Evolutionary conservation across 2,329 filamentous ascomycete genomes (phyloP), one percentile per base, ranked within the genome.

Genomic region (Verticillium dahliae): DNA sequence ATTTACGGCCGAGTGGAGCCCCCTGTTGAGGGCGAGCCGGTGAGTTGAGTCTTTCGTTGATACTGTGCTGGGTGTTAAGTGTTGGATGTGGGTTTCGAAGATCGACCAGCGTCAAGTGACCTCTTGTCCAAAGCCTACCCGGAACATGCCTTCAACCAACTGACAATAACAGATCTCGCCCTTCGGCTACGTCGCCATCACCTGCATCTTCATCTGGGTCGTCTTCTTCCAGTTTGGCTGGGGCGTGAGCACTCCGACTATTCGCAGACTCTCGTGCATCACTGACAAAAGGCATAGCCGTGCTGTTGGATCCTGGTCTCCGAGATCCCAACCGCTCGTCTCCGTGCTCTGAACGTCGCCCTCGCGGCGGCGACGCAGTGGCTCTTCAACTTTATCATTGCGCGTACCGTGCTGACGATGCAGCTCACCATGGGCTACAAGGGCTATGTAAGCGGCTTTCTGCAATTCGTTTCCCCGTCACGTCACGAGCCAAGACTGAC

Each of bases 301-400:
- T 85, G 85, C 37, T 89, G 86, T 75, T 91, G 88, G 88, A 89
- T 90, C 69, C 86, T 90, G 68, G 83, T 89, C 3, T 82, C 80
- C 33, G 88, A 91, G 73, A 90, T 91, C 62, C 87, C 88, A 0
- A 86, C 86, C 6, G 85, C 86, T 0, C 79, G 88, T 38, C 78
- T 91, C 7, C 78, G 89, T 61, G 85, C 84, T 18, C 75, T 88
- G 66, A 90, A 90, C 68, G 88, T 91, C 6, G 82, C 87, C 1
- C 78, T 91, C 56, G 88, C 82, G 0, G 87, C 88, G 0, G 85
- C 85, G 1, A 89, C 85, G 0, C 87, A 91, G 68, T 90, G 88
- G 88, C 73, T 91, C 4, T 90, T 91, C 73, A 91, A 91, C 70
- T 89, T 91, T 63, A 83, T 90, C 10, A 85, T 91, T 61, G 88